phyloP scores from a whole-genome alignment of 805 yeast genomes.

The Teunomyces funiuensis region DNA sequence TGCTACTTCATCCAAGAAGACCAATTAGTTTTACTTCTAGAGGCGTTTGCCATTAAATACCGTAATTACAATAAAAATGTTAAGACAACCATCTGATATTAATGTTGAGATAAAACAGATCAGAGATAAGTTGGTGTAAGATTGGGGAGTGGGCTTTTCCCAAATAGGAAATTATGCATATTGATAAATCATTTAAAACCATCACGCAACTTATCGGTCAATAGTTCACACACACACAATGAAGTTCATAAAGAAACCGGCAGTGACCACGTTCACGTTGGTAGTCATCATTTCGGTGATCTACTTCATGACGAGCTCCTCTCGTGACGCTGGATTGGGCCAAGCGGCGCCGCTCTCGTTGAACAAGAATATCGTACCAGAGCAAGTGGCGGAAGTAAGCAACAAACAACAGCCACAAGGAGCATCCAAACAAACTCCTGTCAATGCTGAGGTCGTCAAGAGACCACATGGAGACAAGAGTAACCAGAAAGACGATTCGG shows the following conservation, averaged over 20 bases:
- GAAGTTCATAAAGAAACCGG: slow-evolving; percentile 26
- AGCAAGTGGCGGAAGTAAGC: background rate
- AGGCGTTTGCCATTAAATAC: background rate
- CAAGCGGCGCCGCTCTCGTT: slow-evolving; percentile 22
- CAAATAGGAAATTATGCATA: too few relatives aligned
- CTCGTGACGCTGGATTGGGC: slow-evolving; percentile 19
- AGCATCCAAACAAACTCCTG: background rate
- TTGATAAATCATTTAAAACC: too few relatives aligned
- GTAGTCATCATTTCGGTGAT: slow-evolving; percentile 25
- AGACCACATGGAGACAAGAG: background rate
- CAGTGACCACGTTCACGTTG: slow-evolving; percentile 24
- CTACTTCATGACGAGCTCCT: slow-evolving; percentile 25
- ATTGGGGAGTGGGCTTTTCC: too few relatives aligned
- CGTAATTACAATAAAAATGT: background rate
- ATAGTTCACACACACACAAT: slow-evolving; percentile 8
- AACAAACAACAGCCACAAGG: slow-evolving; percentile 6
- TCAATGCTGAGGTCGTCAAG: background rate
- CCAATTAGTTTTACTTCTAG: background rate
- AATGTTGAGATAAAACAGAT: too few relatives aligned
- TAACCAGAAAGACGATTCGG: background rate
- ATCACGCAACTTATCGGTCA: too few relatives aligned
- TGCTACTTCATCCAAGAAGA: slow-evolving; percentile 48
- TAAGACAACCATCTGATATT: background rate
- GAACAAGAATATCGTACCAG: slow-evolving; percentile 8
- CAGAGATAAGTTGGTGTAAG: too few relatives aligned